phyloP scores from a whole-genome alignment of 371 early-diverging fungal genomes.

The Chytridiales sp. region DNA sequence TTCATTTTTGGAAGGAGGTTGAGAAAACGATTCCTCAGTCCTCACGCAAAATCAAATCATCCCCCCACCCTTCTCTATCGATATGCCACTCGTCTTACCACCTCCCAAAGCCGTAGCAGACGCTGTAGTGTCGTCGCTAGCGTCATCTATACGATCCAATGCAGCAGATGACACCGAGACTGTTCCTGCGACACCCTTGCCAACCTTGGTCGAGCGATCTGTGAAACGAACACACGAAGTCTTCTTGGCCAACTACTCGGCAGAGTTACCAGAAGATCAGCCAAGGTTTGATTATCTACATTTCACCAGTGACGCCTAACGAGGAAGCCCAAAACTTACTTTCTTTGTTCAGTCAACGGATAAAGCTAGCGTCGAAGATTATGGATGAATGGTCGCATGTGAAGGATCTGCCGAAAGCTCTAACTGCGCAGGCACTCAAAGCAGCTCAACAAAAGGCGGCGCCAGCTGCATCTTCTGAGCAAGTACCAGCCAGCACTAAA shows the following conservation, averaged over 20 bases:
- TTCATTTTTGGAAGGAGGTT: no score
- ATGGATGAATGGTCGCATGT: constrained; percentile 70
- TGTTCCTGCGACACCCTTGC: constrained; percentile 18
- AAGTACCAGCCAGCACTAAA: background rate
- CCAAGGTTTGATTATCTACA: constrained; percentile 2
- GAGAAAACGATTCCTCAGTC: no score
- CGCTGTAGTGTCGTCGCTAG: no score
- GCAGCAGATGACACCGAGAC: no score
- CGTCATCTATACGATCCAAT: no score
- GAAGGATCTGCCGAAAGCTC: constrained; percentile 62
- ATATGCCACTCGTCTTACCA: no score
- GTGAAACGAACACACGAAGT: constrained; percentile 31
- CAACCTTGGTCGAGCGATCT: constrained; percentile 18
- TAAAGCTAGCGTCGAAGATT: constrained; percentile 72
- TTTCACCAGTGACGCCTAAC: background rate
- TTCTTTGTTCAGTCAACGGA: constrained; percentile 51
- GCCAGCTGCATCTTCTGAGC: constrained; percentile 21
- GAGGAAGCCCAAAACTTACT: background rate
- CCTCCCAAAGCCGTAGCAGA: no score
- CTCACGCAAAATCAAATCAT: no score
- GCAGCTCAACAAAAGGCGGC: constrained; percentile 23
- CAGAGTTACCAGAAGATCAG: constrained; percentile 22
- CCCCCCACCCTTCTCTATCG: no score
- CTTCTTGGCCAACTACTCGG: constrained; percentile 32
- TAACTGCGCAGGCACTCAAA: constrained; percentile 42